Evolutionary conservation across 2,329 filamentous ascomycete species (phyloP).

Genomic region (Trichoderma sp.): DNA sequence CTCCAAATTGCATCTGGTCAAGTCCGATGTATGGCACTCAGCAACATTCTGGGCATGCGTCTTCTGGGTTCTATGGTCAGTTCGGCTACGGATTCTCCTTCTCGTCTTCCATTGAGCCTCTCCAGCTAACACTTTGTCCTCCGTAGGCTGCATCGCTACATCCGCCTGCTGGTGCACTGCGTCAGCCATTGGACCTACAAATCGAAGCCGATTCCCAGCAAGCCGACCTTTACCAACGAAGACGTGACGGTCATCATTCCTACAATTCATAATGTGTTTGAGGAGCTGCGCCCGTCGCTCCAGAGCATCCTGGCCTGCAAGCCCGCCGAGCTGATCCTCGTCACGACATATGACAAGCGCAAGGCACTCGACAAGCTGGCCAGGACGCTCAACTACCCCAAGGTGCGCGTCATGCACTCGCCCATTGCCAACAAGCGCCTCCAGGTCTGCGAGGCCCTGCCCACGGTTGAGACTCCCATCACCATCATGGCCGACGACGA

Average conservation of each 20-base stretch:
- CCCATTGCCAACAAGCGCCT: slow-evolving; percentile 92
- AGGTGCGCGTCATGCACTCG: slow-evolving; percentile 74
- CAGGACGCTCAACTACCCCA: slow-evolving; percentile 59
- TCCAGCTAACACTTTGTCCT: slow-evolving; percentile 1
- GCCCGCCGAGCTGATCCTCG: slow-evolving; percentile 75
- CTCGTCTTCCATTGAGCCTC: background rate
- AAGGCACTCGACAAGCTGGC: slow-evolving; percentile 68
- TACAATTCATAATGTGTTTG: slow-evolving; percentile 83
- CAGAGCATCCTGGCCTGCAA: slow-evolving; percentile 72
- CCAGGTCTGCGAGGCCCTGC: slow-evolving; percentile 89
- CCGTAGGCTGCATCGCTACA: slow-evolving; percentile 79
- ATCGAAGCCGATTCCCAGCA: slow-evolving; percentile 78
- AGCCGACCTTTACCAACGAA: slow-evolving; percentile 74
- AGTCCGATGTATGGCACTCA: slow-evolving; percentile 44
- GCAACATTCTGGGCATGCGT: slow-evolving; percentile 51
- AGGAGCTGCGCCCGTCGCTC: slow-evolving; percentile 80
- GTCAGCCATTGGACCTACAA: slow-evolving; percentile 85
- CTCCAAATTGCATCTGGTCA: slow-evolving; percentile 26
- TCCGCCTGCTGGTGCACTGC: slow-evolving; percentile 82
- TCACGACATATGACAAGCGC: slow-evolving; percentile 82
- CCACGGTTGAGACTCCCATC: slow-evolving; percentile 78
- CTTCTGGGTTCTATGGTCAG: slow-evolving; percentile 54
- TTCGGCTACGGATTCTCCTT: slow-evolving; percentile 25
- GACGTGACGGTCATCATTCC: slow-evolving; percentile 96
- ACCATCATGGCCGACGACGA: slow-evolving; percentile 96